Conservation (phyloP, 2,329 filamentous ascomycete species). For the Fusarium miscanthi region DNA sequence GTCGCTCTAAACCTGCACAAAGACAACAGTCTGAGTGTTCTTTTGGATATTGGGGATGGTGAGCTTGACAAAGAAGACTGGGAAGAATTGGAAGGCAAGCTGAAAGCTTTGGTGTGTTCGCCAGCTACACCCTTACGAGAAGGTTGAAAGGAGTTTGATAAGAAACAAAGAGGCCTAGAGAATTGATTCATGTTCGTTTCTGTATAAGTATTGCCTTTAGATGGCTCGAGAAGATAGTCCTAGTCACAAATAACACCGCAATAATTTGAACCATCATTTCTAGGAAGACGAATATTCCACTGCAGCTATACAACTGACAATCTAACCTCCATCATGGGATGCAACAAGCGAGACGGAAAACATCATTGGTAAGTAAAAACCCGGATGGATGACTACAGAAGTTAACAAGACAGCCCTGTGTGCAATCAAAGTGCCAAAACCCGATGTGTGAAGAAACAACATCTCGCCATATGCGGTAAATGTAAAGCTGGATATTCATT, state of each 20-base stretch:
- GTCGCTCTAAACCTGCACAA: background rate
- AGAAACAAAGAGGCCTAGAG: background rate
- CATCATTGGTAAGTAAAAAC: background rate
- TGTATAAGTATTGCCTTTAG: background rate
- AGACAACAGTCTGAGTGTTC: background rate
- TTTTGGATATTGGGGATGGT: background rate
- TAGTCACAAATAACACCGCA: background rate
- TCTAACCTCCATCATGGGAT: background rate
- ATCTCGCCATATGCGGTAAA: fast-evolving
- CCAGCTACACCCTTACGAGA: fast-evolving
- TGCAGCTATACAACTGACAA: background rate
- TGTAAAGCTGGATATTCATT: background rate
- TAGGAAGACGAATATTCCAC: fast-evolving
- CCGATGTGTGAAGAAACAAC: background rate
- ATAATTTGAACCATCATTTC: background rate
- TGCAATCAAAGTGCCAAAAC: background rate
- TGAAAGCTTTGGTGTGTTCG: background rate
- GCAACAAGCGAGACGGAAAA: fast-evolving
- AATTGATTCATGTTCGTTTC: background rate
- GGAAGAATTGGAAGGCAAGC: background rate
- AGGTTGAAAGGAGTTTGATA: background rate
- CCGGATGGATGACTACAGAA: fast-evolving
- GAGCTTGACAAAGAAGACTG: background rate
- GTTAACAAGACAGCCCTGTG: background rate
- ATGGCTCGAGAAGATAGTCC: background rate